Evolutionary conservation across 768 basidiomycete species (phyloP), one percentile per base, ranked within the genome.

Genomic region (Leucosporidium scottii): DNA sequence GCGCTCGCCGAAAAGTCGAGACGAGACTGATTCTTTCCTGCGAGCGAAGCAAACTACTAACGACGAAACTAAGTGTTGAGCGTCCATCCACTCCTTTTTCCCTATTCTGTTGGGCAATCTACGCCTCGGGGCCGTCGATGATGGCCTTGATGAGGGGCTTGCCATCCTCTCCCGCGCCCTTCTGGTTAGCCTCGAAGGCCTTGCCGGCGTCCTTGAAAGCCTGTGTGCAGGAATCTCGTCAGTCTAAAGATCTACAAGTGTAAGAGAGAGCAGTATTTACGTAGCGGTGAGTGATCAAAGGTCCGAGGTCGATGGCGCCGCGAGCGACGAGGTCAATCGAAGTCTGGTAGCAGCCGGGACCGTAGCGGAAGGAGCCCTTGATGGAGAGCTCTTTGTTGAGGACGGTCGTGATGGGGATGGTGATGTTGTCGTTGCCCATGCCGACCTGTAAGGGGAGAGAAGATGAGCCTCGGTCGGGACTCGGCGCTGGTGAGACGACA

Each of bases 261-360:
- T 12, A 31, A 28, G 34, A 10, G 2, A 7, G 51, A 15, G 3
- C 7, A 54, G 8, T 13, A 54, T 39, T 47, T 18, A 63, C 81
- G 39, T 74, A 91, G 84, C 90, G 83, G 78, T 97, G 93, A 25
- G 92, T 90, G 70, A 96, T 87, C 44, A 98, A 82, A 1, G 93
- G 87, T 77, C 88, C 90, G 64, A 97, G 82, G 78, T 96, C 84
- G 72, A 97, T 84, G 76, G 85, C 87, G 60, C 91, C 91, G 70
- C 85, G 83, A 17, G 89, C 82, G 58, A 87, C 91, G 53, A 97
- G 84, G 57, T 87, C 85, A 73, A 98, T 89, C 21, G 92, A 88
- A 66, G 91, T 82, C 30, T 84, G 84, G 77, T 94, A 96, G 77
- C 88, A 87, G 18, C 91, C 92, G 51, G 90, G 85, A 15, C 78